Evolutionary conservation across 371 early-diverging fungal genomes (phyloP), one percentile per base, ranked within the genome.

Genomic region (Mortierella sp.): DNA sequence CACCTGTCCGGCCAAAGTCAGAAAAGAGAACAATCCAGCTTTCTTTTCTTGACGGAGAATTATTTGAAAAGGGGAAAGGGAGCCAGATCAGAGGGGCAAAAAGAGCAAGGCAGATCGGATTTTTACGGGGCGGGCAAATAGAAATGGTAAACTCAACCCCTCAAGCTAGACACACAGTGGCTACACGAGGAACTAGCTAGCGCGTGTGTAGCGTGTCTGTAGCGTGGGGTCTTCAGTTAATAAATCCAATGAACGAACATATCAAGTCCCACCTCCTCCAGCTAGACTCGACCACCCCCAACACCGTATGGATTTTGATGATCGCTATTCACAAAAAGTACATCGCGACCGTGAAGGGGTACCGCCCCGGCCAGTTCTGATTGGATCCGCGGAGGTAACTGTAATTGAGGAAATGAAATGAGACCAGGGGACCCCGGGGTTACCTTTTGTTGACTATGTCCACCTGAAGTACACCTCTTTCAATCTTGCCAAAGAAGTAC

Each of bases 311-410:
- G 61, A 8, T 31, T 58, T 37, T 37, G 22, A 61, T 19, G 39
- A 34, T 9, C 37, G 19, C 34, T 34, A 22, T 19, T 61, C 61
- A 19, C 10, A 22, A 34, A 34, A 61, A 52, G 61, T 61, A 61
- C 37, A 7, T 34, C 5, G 48, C 19, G n/a, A 48, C 19, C 9
- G 34, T 22, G 19, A 29, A 29, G 19, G 50, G 9, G 50, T n/a
- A 29, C 53, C 34, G 58, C 37, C n/a, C 22, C 22, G 37, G 22
- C 19, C 22, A 2, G 19, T 11, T 61, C 19, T 61, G 61, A 61
- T 61, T 61, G 61, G 61, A 61, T 2, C 61, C 61, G 61, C 61
- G 61, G 61, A 61, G 61, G 61, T 61, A 37, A 34, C 22, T 34
- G 37, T 61, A 22, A 61, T 37, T 37, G n/a, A 53, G 5, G 26